phyloP scores from a whole-genome alignment of 331 rosid genomes.

The Quercus tomentella region DNA sequence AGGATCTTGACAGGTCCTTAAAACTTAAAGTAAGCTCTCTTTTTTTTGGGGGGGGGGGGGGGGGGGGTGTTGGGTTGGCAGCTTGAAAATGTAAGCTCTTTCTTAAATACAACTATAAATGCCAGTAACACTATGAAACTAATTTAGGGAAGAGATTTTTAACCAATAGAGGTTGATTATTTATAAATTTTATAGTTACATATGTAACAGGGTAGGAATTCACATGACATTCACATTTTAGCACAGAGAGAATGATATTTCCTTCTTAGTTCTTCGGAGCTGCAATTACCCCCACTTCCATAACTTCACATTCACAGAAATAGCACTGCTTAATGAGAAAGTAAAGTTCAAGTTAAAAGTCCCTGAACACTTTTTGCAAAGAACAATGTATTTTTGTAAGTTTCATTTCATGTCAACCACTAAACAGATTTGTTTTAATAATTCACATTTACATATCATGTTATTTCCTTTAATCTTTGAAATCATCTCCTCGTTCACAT shows the following conservation, averaged over 20 bases:
- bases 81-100: too few species aligned
- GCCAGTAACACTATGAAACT: too few species aligned
- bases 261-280: not conserved
- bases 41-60: too few species aligned
- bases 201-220: too few species aligned
- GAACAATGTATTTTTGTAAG: not conserved
- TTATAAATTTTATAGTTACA: too few species aligned
- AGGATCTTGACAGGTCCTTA: not conserved
- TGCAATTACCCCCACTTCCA: conserved; percentile 58
- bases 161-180: too few species aligned
- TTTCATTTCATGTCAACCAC: not conserved
- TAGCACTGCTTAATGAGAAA: conserved; percentile 16
- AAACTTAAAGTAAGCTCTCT: not conserved
- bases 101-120: too few species aligned
- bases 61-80: rapidly evolving
- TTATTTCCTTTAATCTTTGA: too few species aligned
- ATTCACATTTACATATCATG: not conserved
- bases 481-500: too few species aligned
- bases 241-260: too few species aligned
- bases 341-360: not conserved
- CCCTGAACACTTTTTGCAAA: not conserved
- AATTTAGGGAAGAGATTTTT: too few species aligned
- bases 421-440: not conserved
- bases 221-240: too few species aligned
- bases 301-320: conserved; percentile 56